Evolutionary conservation across 2,329 filamentous ascomycete genomes (phyloP), one percentile per base, ranked within the genome.

Genomic region (Coleophoma cylindrospora): DNA sequence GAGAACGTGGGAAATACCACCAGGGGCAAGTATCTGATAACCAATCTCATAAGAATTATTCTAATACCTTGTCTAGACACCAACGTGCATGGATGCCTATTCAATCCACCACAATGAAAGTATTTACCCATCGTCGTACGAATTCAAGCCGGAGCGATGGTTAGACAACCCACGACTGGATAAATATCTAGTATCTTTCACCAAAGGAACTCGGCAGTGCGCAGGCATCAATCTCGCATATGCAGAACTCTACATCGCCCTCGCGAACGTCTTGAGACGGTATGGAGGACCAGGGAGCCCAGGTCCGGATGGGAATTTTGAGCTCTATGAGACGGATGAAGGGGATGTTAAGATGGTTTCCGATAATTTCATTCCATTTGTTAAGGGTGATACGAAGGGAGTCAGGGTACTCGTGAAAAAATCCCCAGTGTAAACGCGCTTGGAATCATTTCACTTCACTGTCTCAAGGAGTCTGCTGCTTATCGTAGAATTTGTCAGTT

Each of bases 141-240:
- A 46, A 13, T 72, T 72, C 50, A 57, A 64, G 19, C 70, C 69
- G 0, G 55, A 59, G n/a, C 63, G 69, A 19, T 72, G 70, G 69
- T 2, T 52, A 2, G 49, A 53, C 6, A 47, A 47, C 19, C 61
- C 64, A 21, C 50, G 53, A 19, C 52, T 61, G 15, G 57, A 62
- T 36, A 57, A 56, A 45, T 62, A 60, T 38, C 58, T 61, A 40
- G 50, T 56, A 6, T 50, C 59, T 3, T 66, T 64, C 48, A 55
- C 54, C 8, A 57, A 57, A 15, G 62, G 62, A 6, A 51, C 54
- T 33, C 52, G 63, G 38, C 56, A 51, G 10, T 64, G 63, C 43
- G 48, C 63, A 12, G 61, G 62, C 7, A 58, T 60, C 19, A 59
- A 64, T 49, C 54, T 65, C 15, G 60, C 63, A 27, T 53, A 56